Conservation (phyloP, 371 early-diverging fungal species). For the Mortierella sp. region DNA sequence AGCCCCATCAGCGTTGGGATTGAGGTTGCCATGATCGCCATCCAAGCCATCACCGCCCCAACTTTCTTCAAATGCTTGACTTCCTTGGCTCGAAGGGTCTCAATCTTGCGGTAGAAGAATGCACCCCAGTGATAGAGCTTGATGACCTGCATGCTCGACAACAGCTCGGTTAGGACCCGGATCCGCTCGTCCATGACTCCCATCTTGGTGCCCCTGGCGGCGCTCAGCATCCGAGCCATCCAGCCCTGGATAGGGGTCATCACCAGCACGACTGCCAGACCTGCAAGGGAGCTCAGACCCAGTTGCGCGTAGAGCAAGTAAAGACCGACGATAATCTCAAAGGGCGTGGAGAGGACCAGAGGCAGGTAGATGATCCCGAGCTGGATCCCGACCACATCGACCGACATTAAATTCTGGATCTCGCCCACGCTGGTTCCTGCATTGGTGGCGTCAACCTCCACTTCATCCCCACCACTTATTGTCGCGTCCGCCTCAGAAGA, state of each 20-base stretch:
- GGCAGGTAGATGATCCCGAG: not conserved
- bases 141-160: conserved; percentile 58
- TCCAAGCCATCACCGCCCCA: conserved; percentile 9
- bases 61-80: conserved; percentile 8
- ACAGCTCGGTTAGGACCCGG: conserved; percentile 59
- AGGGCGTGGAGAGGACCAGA: not conserved
- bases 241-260: conserved; percentile 77
- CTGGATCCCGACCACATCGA: conserved; percentile 2
- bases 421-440: not conserved
- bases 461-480: not conserved
- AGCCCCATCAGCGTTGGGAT: conserved; percentile 14
- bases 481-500: not conserved
- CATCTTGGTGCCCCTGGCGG: conserved; percentile 61
- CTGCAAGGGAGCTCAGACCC: conserved; percentile 87
- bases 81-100: not conserved
- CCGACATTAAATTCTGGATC: conserved; percentile 15
- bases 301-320: conserved; percentile 81
- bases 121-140: conserved; percentile 68
- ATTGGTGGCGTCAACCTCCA: not conserved
- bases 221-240: conserved; percentile 60
- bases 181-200: conserved; percentile 45
- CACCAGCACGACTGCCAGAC: conserved; percentile 85
- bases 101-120: conserved; percentile 17
- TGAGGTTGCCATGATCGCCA: conserved; percentile 17
- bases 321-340: conserved; percentile 11